Base-by-base conservation (phyloP, 371 early-diverging fungal species). In the Circinella umbellata region DNA sequence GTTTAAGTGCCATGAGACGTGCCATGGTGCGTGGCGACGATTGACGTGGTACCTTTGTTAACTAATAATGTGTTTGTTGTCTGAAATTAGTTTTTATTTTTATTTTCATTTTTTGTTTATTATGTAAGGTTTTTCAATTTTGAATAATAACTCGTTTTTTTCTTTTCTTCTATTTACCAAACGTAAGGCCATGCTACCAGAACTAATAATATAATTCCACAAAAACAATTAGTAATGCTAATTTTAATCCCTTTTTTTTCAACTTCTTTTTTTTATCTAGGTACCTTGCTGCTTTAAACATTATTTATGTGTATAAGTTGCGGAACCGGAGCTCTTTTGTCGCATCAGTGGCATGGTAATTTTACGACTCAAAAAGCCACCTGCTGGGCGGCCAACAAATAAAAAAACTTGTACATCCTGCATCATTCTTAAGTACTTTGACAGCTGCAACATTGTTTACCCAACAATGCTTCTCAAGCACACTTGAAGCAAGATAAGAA, bases 241-340 rank as follows among this genome's bases (percentile, higher is more conserved):
- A 2, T 42, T 11, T 9, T 6, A 11, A 42, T 42, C 42, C 6
- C 1, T 42, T 9, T 42, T 9, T 42, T 6, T 42, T 6, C 3
- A 6, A 9, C 11, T 9, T 42, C 4, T 53, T 53, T 15, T 6
- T 53, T 18, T 13, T 53, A 18, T 57, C 35, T 14, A 57, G 57
- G 57, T 57, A 57, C 57, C 57, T 57, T 57, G 57, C 57, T 57
- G 57, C 57, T 57, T 57, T 57, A 34, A 27, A 57, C 57, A 57
- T 57, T 57, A 34, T 57, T 18, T 57, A 27, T 57, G 57, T 10
- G 57, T 10, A 17, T 11, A 17, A 17, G 57, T 57, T 57, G 34
- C 57, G 57, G 35, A 57, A 57, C 51, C 51, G 2, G 51, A 51
- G 15, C 51, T 51, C 14, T 51, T 51, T 51, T 14, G 14, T n/a